Evolutionary conservation across 2,329 filamentous ascomycete species (phyloP).

Genomic region (Claviceps sp.): DNA sequence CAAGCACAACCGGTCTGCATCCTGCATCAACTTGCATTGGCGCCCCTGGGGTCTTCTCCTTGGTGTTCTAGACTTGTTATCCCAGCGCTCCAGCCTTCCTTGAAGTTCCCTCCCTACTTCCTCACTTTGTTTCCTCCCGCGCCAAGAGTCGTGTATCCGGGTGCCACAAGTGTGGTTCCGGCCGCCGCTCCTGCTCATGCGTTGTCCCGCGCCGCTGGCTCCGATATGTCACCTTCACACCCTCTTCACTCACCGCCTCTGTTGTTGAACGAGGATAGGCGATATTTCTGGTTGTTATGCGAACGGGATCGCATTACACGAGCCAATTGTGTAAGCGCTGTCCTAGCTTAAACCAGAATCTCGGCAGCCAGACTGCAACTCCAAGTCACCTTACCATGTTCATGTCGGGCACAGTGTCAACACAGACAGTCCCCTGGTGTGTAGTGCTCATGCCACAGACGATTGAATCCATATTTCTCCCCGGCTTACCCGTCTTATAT

Average conservation of each 20-base stretch:
- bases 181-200: slow-evolving; percentile 3
- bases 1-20: not conserved
- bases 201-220: slow-evolving; percentile 2
- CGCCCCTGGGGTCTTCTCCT: not conserved
- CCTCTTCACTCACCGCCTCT: slow-evolving; percentile 7
- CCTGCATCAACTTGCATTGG: slow-evolving; percentile 2
- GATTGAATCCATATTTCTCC: not conserved
- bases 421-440: not conserved
- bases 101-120: not conserved
- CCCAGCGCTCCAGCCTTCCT: not conserved
- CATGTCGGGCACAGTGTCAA: not conserved
- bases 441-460: not conserved
- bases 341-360: not conserved
- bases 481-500: not conserved
- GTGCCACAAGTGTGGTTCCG: slow-evolving; percentile 1
- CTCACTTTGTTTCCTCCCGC: not conserved
- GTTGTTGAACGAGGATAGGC: slow-evolving; percentile 1
- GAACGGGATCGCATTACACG: not conserved
- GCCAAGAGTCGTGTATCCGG: not conserved
- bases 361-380: not conserved
- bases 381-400: slow-evolving; percentile 2
- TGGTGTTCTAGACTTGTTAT: slow-evolving; percentile 3
- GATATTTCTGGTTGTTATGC: slow-evolving; percentile 3
- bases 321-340: not conserved
- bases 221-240: slow-evolving; percentile 6